A percentile compares a stretch with the other conserved stretches of the same genome.
Conservation (phyloP, 495 filamentous ascomycete genomes). For the Aspergillus ostianus region DNA sequence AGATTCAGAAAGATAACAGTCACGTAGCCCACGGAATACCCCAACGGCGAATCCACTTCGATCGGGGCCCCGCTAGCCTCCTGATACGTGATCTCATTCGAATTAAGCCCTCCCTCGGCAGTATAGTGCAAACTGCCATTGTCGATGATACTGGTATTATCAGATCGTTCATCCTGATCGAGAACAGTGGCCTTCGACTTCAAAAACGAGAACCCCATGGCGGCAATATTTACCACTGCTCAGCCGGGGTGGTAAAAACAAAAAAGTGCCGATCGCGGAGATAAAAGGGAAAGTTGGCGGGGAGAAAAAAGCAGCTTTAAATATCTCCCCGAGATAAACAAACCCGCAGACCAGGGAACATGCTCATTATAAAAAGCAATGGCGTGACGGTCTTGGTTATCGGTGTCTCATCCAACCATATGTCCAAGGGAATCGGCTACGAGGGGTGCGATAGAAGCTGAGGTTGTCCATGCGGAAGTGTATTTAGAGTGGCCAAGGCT, state of each 20-base stretch:
- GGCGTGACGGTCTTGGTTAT: slow-evolving; percentile 3
- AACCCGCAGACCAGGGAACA: not conserved
- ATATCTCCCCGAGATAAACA: not conserved
- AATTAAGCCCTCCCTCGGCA: slow-evolving; percentile 54
- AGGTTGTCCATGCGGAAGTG: not conserved
- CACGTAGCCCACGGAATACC: slow-evolving; percentile 54
- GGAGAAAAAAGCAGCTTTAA: not conserved
- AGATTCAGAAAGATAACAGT: slow-evolving; percentile 62
- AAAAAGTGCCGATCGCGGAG: not conserved
- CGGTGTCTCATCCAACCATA: not conserved
- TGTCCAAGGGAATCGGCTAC: not conserved
- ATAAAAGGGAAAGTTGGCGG: not conserved
- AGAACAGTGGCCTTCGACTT: not conserved
- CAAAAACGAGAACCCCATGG: slow-evolving; percentile 1
- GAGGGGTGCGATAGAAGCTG: not conserved
- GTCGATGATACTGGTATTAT: slow-evolving; percentile 19
- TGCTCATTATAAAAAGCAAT: slow-evolving; percentile 1
- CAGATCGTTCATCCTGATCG: slow-evolving; percentile 5
- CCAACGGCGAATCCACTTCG: slow-evolving; percentile 56
- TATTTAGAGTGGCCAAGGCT: slow-evolving; percentile 1
- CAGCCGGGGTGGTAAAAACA: not conserved
- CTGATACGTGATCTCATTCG: slow-evolving; percentile 55
- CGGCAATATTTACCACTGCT: not conserved
- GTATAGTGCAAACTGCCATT: slow-evolving; percentile 48
- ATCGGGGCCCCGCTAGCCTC: slow-evolving; percentile 64